Base-by-base conservation (phyloP, 495 filamentous ascomycete species). In the Penicillium canescens region DNA sequence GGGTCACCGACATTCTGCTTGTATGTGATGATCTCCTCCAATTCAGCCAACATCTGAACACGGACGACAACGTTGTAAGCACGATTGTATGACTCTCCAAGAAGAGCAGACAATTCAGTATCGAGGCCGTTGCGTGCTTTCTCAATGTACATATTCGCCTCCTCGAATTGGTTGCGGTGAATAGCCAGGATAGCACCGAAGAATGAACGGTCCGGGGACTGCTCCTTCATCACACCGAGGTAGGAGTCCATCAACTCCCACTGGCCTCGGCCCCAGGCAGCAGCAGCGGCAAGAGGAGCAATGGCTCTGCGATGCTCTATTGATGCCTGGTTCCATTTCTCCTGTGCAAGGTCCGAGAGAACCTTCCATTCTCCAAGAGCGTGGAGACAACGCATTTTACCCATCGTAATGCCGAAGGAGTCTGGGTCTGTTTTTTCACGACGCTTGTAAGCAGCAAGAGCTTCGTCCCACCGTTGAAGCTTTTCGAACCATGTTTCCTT, bases 401-500 rank as follows among this genome's bases (percentile, higher is more conserved):
- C 94, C 91, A 98, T 96, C 5, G 93, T 93, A 33, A 97, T 86
- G 48, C 97, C 92, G 55, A 98, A 88, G 0, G 88, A 89, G 6
- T 82, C 75, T 3, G 84, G 81, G 42, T 96, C 89, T 8, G 86
- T 82, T 50, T 69, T 74, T 57, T 90, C 87, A 14, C 91, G 86
- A 54, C 89, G 84, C 55, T 91, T 86, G 59, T 98, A 98, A 36
- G 92, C 92, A 46, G 84, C 82, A 55, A 98, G 78, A n/a, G 94
- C 94, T 70, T 98, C 94, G 59, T 98, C 94, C 95, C 95, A 98
- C 45, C 94, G 88, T 63, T 96, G 89, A 21, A 98, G 78, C 67
- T 97, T 98, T 75, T 98, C 94, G 57, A 96, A 98, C 94, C 94
- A 98, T 3, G 91, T 96, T 72, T 98, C 94, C 45, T 94, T 89